phyloP scores from a whole-genome alignment of 2,329 filamentous ascomycete species.

The Penicillium psychrosexuale region DNA sequence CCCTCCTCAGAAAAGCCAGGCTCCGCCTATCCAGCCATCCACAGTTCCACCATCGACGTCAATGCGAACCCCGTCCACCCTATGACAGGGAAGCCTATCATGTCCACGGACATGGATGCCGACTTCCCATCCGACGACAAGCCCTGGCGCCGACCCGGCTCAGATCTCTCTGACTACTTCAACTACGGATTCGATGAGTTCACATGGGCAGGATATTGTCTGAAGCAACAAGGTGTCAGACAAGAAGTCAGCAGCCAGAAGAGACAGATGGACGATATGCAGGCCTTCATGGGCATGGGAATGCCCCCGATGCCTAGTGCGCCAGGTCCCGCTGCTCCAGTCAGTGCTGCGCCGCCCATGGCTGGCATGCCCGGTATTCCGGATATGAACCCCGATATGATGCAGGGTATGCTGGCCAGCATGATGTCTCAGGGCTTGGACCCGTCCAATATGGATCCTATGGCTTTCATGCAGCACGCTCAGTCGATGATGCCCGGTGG shows the following conservation, averaged over 20 bases:
- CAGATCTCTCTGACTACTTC: conserved; percentile 95
- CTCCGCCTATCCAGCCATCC: conserved; percentile 63
- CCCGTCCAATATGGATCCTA: conserved; percentile 53
- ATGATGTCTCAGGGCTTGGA: conserved; percentile 56
- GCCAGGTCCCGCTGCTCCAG: conserved; percentile 30
- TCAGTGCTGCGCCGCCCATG: conserved; percentile 34
- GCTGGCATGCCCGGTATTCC: conserved; percentile 46
- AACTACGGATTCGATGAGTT: conserved; percentile 99
- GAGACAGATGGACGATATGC: conserved; percentile 61
- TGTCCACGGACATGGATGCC: conserved; percentile 73
- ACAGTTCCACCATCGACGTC: conserved; percentile 79
- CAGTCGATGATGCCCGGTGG: conserved; percentile 50
- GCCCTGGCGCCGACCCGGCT: conserved; percentile 91
- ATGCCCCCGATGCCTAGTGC: conserved; percentile 47
- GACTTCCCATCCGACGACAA: conserved; percentile 75
- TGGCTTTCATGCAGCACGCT: conserved; percentile 53
- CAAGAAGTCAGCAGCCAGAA: conserved; percentile 79
- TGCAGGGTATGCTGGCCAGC: conserved; percentile 57
- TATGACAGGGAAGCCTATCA: conserved; percentile 71
- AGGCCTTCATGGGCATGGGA: conserved; percentile 55
- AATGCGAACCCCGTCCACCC: conserved; percentile 78
- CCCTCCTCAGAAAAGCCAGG: conserved; percentile 49
- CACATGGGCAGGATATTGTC: conserved; percentile 90
- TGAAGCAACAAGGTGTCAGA: conserved; percentile 78
- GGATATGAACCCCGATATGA: conserved; percentile 54